These are phyloP conservation scores for Acacia concinna DNA, from an alignment of 331 rosid genomes.

Conservation along the genomic window DNA sequence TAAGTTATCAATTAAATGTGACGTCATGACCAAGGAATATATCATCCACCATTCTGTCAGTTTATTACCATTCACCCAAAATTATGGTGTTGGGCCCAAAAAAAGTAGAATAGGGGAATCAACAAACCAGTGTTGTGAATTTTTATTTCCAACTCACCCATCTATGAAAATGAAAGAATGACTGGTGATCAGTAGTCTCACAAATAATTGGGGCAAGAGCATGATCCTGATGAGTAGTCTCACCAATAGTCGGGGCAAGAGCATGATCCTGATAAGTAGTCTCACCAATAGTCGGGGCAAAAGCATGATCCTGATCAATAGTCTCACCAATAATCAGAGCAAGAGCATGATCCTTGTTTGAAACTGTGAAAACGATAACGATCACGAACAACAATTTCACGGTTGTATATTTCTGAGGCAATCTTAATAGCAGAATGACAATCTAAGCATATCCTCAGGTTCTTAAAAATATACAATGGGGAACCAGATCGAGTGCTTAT, in stretches of 20 bases:
- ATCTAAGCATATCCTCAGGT: conserved; percentile 63
- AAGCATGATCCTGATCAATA: conserved; percentile 80
- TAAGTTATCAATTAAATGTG: not conserved
- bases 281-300: conserved; percentile 75
- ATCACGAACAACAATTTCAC: conserved; percentile 68
- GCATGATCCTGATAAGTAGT: conserved; percentile 74
- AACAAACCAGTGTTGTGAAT: not conserved
- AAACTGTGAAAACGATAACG: conserved; percentile 79
- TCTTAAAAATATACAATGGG: conserved; percentile 67
- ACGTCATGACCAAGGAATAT: not conserved
- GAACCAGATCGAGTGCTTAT: conserved; percentile 54
- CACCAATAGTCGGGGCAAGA: conserved; percentile 79
- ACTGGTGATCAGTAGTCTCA: conserved; percentile 34
- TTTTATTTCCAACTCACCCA: not conserved
- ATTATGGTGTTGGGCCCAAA: not conserved
- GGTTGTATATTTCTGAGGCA: conserved; percentile 52
- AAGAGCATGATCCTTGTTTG: conserved; percentile 76
- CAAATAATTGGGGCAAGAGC: conserved; percentile 78
- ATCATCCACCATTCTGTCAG: not conserved
- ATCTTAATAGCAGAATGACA: conserved; percentile 78
- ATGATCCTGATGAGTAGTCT: too few species aligned
- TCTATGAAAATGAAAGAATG: not conserved
- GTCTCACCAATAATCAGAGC: conserved; percentile 76
- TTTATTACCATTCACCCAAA: not conserved
- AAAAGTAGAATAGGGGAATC: not conserved